phyloP scores from a whole-genome alignment of 169 alveolate species.

The Plasmodium gallinaceum region DNA sequence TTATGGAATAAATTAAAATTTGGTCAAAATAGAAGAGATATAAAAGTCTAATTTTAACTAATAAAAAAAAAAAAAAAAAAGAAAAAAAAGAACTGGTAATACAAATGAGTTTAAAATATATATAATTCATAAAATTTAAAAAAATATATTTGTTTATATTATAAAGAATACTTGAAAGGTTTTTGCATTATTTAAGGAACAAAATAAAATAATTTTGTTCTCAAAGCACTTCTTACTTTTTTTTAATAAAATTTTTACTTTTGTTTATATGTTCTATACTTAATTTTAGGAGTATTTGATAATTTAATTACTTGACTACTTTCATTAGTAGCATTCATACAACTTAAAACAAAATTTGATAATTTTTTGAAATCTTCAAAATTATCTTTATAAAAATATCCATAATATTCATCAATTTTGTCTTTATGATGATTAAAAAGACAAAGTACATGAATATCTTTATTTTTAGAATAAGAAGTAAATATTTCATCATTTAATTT shows the following conservation, averaged over 20 bases:
- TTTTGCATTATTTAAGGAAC: too few species aligned
- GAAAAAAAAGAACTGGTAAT: too few species aligned
- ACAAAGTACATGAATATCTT: slow-evolving; percentile 69
- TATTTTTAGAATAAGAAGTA: slow-evolving; percentile 32
- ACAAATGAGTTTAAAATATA: too few species aligned
- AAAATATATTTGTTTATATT: too few species aligned
- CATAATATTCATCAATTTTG: slow-evolving; percentile 17
- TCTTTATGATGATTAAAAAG: slow-evolving; percentile 15
- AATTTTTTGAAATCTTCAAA: slow-evolving; percentile 54
- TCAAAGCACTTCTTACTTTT: too few species aligned
- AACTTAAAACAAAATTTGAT: slow-evolving; percentile 34
- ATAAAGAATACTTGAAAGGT: too few species aligned
- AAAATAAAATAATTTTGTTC: too few species aligned
- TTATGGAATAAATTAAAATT: too few species aligned
- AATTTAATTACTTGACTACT: slow-evolving; percentile 22
- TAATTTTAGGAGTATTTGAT: slow-evolving; percentile 40
- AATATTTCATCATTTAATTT: slow-evolving; percentile 64
- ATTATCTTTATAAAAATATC: slow-evolving; percentile 61
- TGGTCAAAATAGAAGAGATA: too few species aligned
- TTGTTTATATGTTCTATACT: slow-evolving; percentile 44
- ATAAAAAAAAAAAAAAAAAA: too few species aligned
- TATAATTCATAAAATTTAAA: too few species aligned
- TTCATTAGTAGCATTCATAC: slow-evolving; percentile 40
- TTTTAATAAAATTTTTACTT: not conserved
- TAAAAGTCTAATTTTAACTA: too few species aligned